Base-by-base conservation (phyloP, 805 yeast species). In the Barnettozyma vustinii region DNA sequence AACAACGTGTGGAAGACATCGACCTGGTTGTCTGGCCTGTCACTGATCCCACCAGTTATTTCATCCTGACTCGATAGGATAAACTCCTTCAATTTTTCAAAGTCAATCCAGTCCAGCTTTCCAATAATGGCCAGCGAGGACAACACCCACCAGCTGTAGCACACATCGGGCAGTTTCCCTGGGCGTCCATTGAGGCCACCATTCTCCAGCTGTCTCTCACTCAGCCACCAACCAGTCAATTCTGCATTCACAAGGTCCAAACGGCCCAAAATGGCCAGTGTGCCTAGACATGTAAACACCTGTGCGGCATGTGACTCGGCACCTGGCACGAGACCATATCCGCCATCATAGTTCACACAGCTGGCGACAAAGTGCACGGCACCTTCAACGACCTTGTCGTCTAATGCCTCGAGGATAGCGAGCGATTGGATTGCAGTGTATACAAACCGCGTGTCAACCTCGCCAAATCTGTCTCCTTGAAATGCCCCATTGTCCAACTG, bases 131-230 rank as follows among this genome's bases (percentile, higher is more conserved):
- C 76, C 49, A 91, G 67, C 2, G 89, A 76, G 2, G 95, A 84
- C 20, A 90, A 64, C 9, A 90, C 96, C 99, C 99, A 94, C 96
- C 97, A 94, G 57, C 94, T 83, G 64, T 94, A 94, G 63, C 99
- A 94, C n/a, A 88, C 96, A 66, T 94, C 99, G 0, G 98, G 96
- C 18, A 89, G 69, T 63, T 94, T 94, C 51, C 94, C 96, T 0
- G 98, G 97, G 45, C 99, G 76, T 1, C 99, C 99, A 62, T 94
- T 94, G 48, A 94, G 73, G 0, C 99, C 99, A 6, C 99, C 99
- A 26, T 76, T 76, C 16, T 69, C 71, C 9, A 88, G 77, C 65
- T 94, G 99, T 50, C 99, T 72, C 62, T 94, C 98, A 58, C 92
- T 77, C 18, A 94, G 72, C 98, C 99, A 94, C 79, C 86, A 80